Percentiles rank a stretch among this genome's conserved stretches.
phyloP scores from a whole-genome alignment of 2,329 filamentous ascomycete species.

The Metarhizium anisopliae region DNA sequence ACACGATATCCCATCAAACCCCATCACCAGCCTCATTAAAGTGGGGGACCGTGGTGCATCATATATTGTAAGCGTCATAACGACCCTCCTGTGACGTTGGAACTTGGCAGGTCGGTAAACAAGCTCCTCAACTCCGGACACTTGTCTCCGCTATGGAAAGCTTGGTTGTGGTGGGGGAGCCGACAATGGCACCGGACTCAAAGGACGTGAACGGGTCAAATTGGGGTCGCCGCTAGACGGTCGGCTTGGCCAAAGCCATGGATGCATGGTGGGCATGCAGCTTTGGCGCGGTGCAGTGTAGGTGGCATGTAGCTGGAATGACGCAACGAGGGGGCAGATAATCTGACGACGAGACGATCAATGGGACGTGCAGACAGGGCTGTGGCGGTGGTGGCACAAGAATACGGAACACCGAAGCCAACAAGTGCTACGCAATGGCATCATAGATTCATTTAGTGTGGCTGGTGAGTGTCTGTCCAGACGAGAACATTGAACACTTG shows the following conservation, averaged over 20 bases:
- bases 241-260: too few species aligned
- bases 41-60: slow-evolving; percentile 1
- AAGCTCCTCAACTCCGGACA: not conserved
- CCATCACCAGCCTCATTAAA: not conserved
- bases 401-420: not conserved
- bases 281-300: too few species aligned
- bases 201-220: not conserved
- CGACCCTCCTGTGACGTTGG: slow-evolving; percentile 5
- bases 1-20: not conserved
- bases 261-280: too few species aligned
- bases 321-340: not conserved
- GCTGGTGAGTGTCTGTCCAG: not conserved
- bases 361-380: not conserved
- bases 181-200: not conserved
- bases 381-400: not conserved
- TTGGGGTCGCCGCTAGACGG: not conserved
- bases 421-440: not conserved
- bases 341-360: not conserved
- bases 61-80: slow-evolving; percentile 6
- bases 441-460: not conserved
- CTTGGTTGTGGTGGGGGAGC: not conserved
- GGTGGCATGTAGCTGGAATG: not conserved
- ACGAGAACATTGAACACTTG: not conserved
- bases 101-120: not conserved
- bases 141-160: slow-evolving; percentile 2